Conservation (phyloP, 23 red algal species). For the Agarophyton chilense region DNA sequence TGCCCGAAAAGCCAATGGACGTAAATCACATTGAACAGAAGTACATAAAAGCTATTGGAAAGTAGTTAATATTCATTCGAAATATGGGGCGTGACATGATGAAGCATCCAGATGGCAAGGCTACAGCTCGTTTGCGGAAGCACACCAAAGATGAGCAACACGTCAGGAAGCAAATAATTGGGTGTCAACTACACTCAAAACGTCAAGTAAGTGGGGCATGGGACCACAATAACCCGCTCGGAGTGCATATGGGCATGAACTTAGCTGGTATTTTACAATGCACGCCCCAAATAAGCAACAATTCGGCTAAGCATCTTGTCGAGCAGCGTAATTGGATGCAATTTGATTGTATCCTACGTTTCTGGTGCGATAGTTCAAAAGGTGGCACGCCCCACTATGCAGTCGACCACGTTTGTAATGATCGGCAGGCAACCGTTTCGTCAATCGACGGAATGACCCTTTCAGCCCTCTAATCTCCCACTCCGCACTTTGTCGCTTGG, state of each 20-base stretch:
- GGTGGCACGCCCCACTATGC: neutral
- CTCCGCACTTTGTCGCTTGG: neutral
- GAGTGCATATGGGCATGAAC: too few species aligned
- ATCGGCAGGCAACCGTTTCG: neutral
- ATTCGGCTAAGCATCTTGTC: too few species aligned
- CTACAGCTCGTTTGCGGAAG: neutral
- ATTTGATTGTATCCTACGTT: neutral
- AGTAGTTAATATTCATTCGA: constrained; percentile 8
- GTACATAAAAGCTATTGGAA: constrained; percentile 21
- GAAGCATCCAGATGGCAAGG: neutral
- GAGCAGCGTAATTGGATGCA: neutral
- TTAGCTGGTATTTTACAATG: too few species aligned
- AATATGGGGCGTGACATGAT: constrained; percentile 13
- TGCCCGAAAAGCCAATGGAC: constrained; percentile 12
- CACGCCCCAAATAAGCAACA: too few species aligned
- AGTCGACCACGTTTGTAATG: neutral
- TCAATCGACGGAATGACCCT: neutral
- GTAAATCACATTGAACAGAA: constrained; percentile 7
- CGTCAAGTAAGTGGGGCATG: too few species aligned
- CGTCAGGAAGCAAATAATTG: too few species aligned
- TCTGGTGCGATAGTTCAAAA: neutral
- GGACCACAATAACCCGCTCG: too few species aligned
- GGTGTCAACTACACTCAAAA: too few species aligned
- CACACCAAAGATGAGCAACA: neutral
- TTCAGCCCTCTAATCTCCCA: neutral